These are phyloP conservation scores for Gentiana macrophylla DNA, from an alignment of 257 asterid species.

Conservation along the genomic window DNA sequence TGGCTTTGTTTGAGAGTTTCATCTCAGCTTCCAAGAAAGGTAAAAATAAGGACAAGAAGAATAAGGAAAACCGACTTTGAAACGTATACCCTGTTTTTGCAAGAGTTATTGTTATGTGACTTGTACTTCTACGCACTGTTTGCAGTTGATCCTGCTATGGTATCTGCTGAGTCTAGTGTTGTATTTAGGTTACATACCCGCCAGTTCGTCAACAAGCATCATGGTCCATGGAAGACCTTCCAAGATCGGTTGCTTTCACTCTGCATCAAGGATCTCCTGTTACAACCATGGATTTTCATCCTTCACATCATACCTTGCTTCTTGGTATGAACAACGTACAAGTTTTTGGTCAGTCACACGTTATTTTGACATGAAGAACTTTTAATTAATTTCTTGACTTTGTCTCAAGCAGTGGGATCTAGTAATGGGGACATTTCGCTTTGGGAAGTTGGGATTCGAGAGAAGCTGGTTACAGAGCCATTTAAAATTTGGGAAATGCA, in stretches of 20 bases:
- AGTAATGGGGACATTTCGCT: constrained; percentile 76
- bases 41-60: too few relatives aligned
- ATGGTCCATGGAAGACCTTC: constrained; percentile 85
- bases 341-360: background rate
- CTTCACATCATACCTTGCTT: constrained; percentile 71
- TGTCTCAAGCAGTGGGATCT: constrained; percentile 68
- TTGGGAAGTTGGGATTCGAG: constrained; percentile 87
- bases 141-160: constrained; percentile 1
- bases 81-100: too few relatives aligned
- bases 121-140: background rate
- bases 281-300: constrained; percentile 92
- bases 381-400: background rate
- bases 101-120: too few relatives aligned
- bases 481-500: constrained; percentile 86
- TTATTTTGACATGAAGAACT: background rate
- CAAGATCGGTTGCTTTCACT: constrained; percentile 82
- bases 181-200: constrained; percentile 82
- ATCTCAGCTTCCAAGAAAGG: too few relatives aligned
- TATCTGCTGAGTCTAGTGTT: constrained; percentile 2
- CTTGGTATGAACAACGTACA: constrained; percentile 44
- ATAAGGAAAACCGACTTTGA: too few relatives aligned
- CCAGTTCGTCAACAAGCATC: constrained; percentile 77
- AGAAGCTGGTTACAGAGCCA: constrained; percentile 68
- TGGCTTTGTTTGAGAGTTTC: too few relatives aligned
- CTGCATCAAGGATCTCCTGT: constrained; percentile 85